A percentile compares a stretch with the other conserved stretches of the same genome.
These are phyloP conservation scores for Amborella trichopoda DNA, from an alignment of 164 flowering plant genomes.

Conservation along the genomic window DNA sequence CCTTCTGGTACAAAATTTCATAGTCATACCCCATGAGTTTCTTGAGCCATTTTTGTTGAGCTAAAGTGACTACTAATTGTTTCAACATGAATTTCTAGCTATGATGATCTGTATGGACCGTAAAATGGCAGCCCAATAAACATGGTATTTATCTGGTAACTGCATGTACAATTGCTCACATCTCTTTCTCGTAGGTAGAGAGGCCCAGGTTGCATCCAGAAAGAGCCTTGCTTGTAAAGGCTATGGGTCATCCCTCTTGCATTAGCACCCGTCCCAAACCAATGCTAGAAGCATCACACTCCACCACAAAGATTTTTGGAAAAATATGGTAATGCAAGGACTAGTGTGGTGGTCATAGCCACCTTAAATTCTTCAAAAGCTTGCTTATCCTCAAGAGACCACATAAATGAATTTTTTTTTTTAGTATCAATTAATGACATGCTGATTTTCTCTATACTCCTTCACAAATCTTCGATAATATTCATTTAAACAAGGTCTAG, in stretches of 20 bases:
- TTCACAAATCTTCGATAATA: too few relatives aligned
- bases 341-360: neutral
- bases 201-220: neutral
- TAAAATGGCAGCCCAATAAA: neutral
- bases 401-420: too few relatives aligned
- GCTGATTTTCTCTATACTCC: too few relatives aligned
- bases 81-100: conserved; percentile 1
- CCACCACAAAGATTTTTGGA: neutral
- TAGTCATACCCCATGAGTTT: conserved; percentile 1
- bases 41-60: neutral
- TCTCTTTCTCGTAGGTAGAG: neutral
- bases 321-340: neutral
- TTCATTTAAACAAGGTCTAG: too few relatives aligned
- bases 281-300: neutral
- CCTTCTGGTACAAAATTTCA: neutral
- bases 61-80: neutral
- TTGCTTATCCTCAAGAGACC: neutral
- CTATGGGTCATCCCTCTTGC: neutral
- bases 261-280: neutral
- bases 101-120: neutral
- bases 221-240: neutral
- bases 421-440: too few relatives aligned
- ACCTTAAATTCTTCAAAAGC: neutral
- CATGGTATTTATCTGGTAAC: neutral
- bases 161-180: neutral